Base-by-base conservation (phyloP, 306 rosid species). In the Phaseolus lunatus region DNA sequence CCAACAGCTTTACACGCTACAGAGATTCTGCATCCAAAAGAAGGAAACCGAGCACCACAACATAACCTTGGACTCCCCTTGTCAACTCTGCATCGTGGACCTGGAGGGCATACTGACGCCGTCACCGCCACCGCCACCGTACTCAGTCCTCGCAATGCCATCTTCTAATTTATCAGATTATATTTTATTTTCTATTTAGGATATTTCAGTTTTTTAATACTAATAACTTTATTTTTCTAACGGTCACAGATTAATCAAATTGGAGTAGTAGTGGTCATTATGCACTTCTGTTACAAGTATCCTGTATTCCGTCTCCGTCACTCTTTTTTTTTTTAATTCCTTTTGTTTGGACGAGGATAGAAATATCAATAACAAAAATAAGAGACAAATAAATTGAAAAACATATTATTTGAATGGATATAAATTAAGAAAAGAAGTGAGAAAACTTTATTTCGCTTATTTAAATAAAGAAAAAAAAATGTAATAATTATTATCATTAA, bases 1-100 rank as follows among this genome's bases (percentile, higher is more conserved):
- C 90, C 87, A 7, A 83, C 67, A 37, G 94, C 98, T 70, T 79
- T 83, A 81, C 92, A 92, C 78, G 67, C 82, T 76, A 9, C 69
- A 44, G 69, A 33, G 18, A 44, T 53, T 71, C 67, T 84, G 27
- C 56, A 65, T 58, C 65, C 79, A n/a, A 50, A 27, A 18, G 61
- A 41, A 50, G 68, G 79, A 33, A 54, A 39, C 43, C 33, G 48
- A 77, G 37, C 20, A 6, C 26, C 62, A 31, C 33, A 53, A 5
- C 24, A 63, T 39, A 63, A 76, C 56, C 71, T 65, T 26, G 64
- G 59, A 43, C 41, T 19, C 11, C 63, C 57, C 61, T 43, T 35
- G 24, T 76, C 61, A 14, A 52, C 54, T 70, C 66, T 62, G 23
- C 13, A 67, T 27, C 69, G 71, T 23, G 37, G 45, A 31, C 72